Evolutionary conservation across 176 grass and related monocot genomes (phyloP), one percentile per base, ranked within the genome.

Genomic region (Miscanthus lutarioriparius): DNA sequence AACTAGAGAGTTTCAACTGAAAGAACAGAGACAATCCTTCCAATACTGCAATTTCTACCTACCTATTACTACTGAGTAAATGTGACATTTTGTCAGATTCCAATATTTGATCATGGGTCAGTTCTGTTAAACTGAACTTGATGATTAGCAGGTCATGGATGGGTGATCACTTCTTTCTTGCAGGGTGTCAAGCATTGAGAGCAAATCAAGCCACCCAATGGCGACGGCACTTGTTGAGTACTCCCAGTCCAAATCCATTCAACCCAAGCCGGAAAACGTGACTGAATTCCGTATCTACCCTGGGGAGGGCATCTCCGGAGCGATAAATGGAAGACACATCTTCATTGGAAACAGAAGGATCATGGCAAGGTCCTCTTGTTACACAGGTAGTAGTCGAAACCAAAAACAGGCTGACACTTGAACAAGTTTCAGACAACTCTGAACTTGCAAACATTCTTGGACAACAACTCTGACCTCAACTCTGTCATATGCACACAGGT

Each of bases 201-300:
- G 90, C 64, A 90, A 92, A 80, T 97, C 94, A 39, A 92, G 92
- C 74, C 94, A 97, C 80, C 92, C 92, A 35, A 97, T 97, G 94
- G 92, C 92, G 41, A 39, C 87, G 27, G 92, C 94, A 22, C 89
- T 97, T 17, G 90, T 97, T 43, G 85, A 97, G 4, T 79, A 89
- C 83, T 81, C 87, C 16, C 79, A 80, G 11, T 94, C 80, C 4
- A 76, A 84, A 32, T 90, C 88, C 6, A 69, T 97, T 49, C 67
- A 87, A 9, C 90, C 92, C 0, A 86, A 81, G 23, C 72, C 88
- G 6, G 88, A 92, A 20, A 65, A 72, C 25, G 92, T 97, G 5
- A 19, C 43, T 4, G 86, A 92, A 38, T 97, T 97, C 26, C 59
- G 38, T n/a, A 89, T 92, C 45, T 79, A 68, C 22, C 90, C 92